Evolutionary conservation across 371 early-diverging fungal genomes (phyloP).

Genomic region (Circinella umbellata): DNA sequence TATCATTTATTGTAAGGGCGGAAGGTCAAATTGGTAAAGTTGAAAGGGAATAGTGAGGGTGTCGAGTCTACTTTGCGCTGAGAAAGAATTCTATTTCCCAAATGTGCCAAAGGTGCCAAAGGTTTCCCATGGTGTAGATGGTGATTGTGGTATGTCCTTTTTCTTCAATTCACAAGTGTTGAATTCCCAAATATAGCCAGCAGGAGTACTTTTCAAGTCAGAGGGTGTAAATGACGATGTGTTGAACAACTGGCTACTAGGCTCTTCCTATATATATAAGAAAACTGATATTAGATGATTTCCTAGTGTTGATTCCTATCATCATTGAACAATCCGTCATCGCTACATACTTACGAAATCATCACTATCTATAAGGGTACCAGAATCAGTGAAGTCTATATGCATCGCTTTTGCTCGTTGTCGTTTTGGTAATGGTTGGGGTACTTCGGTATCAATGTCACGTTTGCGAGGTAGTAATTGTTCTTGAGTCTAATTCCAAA

Average conservation of each 20-base stretch:
- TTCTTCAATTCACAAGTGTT: not conserved
- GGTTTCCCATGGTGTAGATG: too few species aligned
- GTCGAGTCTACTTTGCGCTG: too few species aligned
- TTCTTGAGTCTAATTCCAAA: slow-evolving; percentile 5
- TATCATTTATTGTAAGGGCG: too few species aligned
- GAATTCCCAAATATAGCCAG: slow-evolving; percentile 4
- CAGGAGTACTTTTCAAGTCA: not conserved
- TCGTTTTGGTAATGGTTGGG: slow-evolving; percentile 4
- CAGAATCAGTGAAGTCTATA: slow-evolving; percentile 1
- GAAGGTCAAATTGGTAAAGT: too few species aligned
- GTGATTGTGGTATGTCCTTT: not conserved
- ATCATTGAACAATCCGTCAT: slow-evolving; percentile 2
- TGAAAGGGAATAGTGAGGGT: too few species aligned
- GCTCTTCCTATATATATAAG: not conserved
- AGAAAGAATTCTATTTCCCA: too few species aligned
- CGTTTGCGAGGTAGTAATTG: not conserved
- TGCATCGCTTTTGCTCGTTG: not conserved
- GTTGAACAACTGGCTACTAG: not conserved
- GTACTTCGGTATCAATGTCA: not conserved
- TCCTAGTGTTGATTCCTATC: slow-evolving; percentile 3
- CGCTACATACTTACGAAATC: not conserved
- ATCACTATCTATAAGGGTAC: not conserved
- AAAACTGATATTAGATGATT: slow-evolving; percentile 3
- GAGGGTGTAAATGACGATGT: slow-evolving; percentile 3
- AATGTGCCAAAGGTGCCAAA: too few species aligned